phyloP scores from a whole-genome alignment of 2,329 filamentous ascomycete species.

The Fusarium chaquense region DNA sequence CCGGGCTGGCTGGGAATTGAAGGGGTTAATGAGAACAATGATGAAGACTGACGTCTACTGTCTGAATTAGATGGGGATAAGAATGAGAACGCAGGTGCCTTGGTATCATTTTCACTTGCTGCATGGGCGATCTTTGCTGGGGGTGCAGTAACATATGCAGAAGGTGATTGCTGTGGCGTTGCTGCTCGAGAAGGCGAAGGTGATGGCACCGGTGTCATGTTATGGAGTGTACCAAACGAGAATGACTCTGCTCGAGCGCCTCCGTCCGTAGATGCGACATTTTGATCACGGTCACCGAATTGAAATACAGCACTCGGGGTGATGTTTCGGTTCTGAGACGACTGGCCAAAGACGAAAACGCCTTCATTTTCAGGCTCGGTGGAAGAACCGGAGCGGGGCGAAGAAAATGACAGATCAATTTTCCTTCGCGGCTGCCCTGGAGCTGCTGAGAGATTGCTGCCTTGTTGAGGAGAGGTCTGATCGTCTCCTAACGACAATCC shows the following conservation, averaged over 20 bases:
- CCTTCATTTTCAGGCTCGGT: neutral
- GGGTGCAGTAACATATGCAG: neutral
- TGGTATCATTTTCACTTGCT: neutral
- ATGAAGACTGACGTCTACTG: neutral
- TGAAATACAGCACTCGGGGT: neutral
- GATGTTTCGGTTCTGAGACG: neutral
- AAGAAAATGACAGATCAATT: neutral
- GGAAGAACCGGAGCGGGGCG: neutral
- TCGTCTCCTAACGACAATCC: constrained; percentile 1
- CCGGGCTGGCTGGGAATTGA: too few species aligned
- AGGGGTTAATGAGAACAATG: neutral
- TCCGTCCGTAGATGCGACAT: neutral
- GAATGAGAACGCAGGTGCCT: neutral
- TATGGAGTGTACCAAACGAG: neutral
- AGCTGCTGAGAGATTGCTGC: neutral
- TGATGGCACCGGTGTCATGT: neutral
- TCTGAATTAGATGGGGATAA: neutral
- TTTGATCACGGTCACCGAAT: neutral
- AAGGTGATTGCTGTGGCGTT: neutral
- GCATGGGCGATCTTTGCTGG: neutral
- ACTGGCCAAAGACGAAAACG: constrained; percentile 11
- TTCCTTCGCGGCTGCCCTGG: too few species aligned
- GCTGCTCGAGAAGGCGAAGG: neutral
- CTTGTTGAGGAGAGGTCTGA: neutral
- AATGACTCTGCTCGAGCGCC: neutral